phyloP scores from a whole-genome alignment of 2,329 filamentous ascomycete species.

The Fusarium gaditjirri region DNA sequence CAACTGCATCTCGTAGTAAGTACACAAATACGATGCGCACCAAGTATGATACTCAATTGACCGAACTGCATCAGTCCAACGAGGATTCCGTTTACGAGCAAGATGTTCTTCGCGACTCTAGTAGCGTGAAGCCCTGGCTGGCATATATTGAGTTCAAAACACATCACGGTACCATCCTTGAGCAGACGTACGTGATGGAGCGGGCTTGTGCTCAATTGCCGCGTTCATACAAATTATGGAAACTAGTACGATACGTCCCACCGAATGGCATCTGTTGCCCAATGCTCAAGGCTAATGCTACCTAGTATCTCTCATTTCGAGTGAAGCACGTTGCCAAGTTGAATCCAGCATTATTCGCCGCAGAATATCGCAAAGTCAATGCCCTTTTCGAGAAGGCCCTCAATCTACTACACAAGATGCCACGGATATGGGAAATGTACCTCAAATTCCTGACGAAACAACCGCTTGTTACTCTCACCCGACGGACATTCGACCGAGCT shows the following conservation, averaged over 20 bases:
- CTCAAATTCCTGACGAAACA: constrained; percentile 89
- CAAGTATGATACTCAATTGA: constrained; percentile 39
- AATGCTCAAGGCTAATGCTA: constrained; percentile 1
- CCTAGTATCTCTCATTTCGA: constrained; percentile 84
- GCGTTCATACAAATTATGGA: constrained; percentile 98
- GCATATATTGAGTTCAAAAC: constrained; percentile 92
- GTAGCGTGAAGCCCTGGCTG: constrained; percentile 92
- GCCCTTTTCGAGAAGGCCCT: constrained; percentile 91
- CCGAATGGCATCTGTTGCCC: background rate
- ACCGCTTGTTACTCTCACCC: constrained; percentile 87
- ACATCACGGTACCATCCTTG: constrained; percentile 83
- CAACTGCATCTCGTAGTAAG: constrained; percentile 62
- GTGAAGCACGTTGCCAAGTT: constrained; percentile 82
- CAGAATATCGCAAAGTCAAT: constrained; percentile 94
- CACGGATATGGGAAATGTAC: constrained; percentile 98
- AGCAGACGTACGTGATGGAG: constrained; percentile 90
- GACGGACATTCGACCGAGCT: constrained; percentile 90
- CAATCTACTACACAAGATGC: constrained; percentile 98
- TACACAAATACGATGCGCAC: constrained; percentile 34
- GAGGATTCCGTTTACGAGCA: constrained; percentile 97
- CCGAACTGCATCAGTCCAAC: constrained; percentile 66
- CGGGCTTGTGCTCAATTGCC: constrained; percentile 90
- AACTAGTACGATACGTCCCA: constrained; percentile 68
- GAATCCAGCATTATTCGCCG: constrained; percentile 81
- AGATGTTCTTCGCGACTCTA: constrained; percentile 86